These are phyloP conservation scores for Oleoguttula mirabilis DNA, from an alignment of 495 filamentous ascomycete genomes.

Conservation along the genomic window DNA sequence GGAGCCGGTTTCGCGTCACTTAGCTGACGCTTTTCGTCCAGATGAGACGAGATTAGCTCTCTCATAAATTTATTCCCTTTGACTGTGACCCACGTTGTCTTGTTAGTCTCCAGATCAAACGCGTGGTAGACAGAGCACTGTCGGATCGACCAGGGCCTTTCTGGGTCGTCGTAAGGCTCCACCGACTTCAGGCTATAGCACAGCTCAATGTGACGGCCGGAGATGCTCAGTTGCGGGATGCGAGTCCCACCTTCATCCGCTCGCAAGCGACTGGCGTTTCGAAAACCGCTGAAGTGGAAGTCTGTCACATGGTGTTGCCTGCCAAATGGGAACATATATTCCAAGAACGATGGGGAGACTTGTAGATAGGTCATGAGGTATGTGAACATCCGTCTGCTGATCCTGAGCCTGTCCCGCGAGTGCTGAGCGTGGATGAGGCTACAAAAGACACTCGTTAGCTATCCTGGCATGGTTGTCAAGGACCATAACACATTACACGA, in stretches of 20 bases:
- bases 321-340: constrained; percentile 36
- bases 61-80: constrained; percentile 14
- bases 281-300: constrained; percentile 28
- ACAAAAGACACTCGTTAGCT: too few species aligned
- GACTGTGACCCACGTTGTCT: constrained; percentile 19
- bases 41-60: too few species aligned
- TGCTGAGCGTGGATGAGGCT: neutral
- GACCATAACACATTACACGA: too few species aligned
- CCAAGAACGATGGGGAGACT: constrained; percentile 36
- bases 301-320: constrained; percentile 25
- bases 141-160: constrained; percentile 31
- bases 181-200: constrained; percentile 38
- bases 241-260: constrained; percentile 11
- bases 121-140: constrained; percentile 35
- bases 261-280: constrained; percentile 17
- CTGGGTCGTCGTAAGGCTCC: constrained; percentile 18
- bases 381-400: neutral
- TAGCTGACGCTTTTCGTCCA: too few species aligned
- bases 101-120: constrained; percentile 32
- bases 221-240: constrained; percentile 33
- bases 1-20: too few species aligned
- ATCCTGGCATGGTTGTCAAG: too few species aligned
- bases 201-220: constrained; percentile 31
- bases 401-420: neutral
- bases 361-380: constrained; percentile 33